Evolutionary conservation across 495 filamentous ascomycete species (phyloP).

Genomic region (Sabuloglossum arenarium): DNA sequence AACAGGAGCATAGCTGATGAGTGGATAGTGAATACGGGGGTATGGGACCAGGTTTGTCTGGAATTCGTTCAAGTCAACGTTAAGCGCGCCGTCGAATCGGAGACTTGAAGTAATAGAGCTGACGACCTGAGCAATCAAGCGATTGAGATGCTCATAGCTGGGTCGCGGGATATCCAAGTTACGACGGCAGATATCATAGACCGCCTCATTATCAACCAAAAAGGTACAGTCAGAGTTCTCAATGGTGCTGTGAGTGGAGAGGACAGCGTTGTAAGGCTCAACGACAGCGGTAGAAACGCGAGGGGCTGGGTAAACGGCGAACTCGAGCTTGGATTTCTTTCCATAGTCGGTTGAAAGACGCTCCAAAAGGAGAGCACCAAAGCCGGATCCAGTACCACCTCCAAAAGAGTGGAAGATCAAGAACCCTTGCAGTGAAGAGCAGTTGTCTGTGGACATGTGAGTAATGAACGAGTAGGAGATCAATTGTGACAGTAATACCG

Average conservation of each 20-base stretch:
- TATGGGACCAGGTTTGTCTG: slow-evolving; percentile 88
- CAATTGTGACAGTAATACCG: slow-evolving; percentile 24
- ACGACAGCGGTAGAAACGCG: slow-evolving; percentile 74
- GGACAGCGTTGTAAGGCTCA: slow-evolving; percentile 83
- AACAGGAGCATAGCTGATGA: slow-evolving; percentile 79
- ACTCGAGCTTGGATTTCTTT: slow-evolving; percentile 92
- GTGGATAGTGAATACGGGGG: slow-evolving; percentile 77
- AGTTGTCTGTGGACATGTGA: slow-evolving; percentile 44
- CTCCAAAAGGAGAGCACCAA: slow-evolving; percentile 72
- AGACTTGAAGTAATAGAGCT: slow-evolving; percentile 81
- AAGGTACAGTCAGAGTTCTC: slow-evolving; percentile 89
- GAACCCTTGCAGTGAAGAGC: slow-evolving; percentile 76
- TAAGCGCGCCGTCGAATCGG: slow-evolving; percentile 76
- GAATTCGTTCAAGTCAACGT: slow-evolving; percentile 87
- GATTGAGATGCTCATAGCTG: slow-evolving; percentile 72
- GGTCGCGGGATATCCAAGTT: slow-evolving; percentile 78
- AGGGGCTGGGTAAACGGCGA: slow-evolving; percentile 73
- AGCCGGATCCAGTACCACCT: slow-evolving; percentile 80
- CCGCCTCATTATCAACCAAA: slow-evolving; percentile 81
- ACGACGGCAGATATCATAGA: slow-evolving; percentile 81
- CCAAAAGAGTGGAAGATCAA: slow-evolving; percentile 89
- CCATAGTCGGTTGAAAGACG: slow-evolving; percentile 75
- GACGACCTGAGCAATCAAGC: slow-evolving; percentile 74
- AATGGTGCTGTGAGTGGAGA: slow-evolving; percentile 82
- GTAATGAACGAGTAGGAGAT: not conserved